Conservation (phyloP, 2,329 filamentous ascomycete genomes). For the Botrytis fabae region DNA sequence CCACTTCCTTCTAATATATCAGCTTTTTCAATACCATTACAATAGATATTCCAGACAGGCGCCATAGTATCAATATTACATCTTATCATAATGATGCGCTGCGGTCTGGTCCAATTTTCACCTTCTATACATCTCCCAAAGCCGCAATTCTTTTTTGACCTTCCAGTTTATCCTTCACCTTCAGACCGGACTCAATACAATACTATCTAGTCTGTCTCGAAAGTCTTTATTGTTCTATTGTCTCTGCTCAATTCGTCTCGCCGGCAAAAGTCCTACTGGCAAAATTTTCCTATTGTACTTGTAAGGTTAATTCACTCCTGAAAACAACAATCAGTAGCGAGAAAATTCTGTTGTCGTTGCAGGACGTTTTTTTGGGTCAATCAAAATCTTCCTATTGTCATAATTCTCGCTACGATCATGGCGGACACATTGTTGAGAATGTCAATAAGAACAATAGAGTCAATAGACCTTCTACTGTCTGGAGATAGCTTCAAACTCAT, state of each 20-base stretch:
- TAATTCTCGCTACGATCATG: background rate
- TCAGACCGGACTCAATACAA: background rate
- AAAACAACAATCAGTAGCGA: background rate
- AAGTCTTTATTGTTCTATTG: background rate
- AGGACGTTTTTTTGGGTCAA: background rate
- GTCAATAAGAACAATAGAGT: background rate
- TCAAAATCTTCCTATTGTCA: background rate
- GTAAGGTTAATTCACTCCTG: background rate
- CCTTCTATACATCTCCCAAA: background rate
- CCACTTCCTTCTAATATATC: background rate
- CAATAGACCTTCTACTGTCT: background rate
- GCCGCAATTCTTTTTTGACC: background rate
- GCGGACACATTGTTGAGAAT: background rate
- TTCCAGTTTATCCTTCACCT: background rate
- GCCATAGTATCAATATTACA: background rate
- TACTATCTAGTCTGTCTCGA: background rate
- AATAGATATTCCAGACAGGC: background rate
- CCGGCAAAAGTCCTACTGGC: background rate
- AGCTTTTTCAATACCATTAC: background rate
- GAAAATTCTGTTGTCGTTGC: background rate
- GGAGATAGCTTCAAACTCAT: background rate
- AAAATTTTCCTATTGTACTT: background rate
- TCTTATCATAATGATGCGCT: background rate
- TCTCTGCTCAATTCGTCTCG: background rate
- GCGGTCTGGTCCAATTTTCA: background rate